Conservation (phyloP, 1,139 yeast genomes). For the Suhomyces yuchorum region DNA sequence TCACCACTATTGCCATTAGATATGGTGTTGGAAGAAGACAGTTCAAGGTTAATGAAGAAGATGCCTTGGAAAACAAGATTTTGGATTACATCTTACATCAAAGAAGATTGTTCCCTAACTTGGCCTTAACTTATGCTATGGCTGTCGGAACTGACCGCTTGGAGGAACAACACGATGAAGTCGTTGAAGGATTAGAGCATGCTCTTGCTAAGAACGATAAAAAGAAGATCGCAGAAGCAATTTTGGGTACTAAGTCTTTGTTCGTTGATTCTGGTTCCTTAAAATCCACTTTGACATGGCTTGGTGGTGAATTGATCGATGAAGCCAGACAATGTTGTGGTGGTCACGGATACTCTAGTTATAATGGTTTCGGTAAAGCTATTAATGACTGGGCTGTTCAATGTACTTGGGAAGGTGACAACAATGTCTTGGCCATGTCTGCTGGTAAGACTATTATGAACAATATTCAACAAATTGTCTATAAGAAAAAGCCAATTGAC, state of each 20-base stretch:
- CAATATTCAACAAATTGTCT: conserved; percentile 41
- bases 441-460: conserved; percentile 78
- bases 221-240: conserved; percentile 47
- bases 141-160: conserved; percentile 73
- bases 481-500: conserved; percentile 38
- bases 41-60: conserved; percentile 50
- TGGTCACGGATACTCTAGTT: conserved; percentile 92
- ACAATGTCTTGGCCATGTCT: conserved; percentile 79
- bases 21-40: conserved; percentile 91
- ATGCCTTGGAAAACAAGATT: conserved; percentile 57
- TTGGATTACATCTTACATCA: conserved; percentile 87
- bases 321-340: conserved; percentile 96
- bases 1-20: conserved; percentile 80
- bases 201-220: conserved; percentile 50
- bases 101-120: conserved; percentile 76
- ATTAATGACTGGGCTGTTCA: conserved; percentile 93
- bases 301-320: conserved; percentile 74
- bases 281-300: conserved; percentile 91
- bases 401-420: conserved; percentile 98
- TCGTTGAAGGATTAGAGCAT: conserved; percentile 57
- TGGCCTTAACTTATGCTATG: conserved; percentile 79
- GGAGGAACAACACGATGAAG: conserved; percentile 51
- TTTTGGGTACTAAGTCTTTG: conserved; percentile 69
- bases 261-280: conserved; percentile 87
- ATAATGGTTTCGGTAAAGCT: conserved; percentile 87